These are phyloP conservation scores for Fraxinus greggii DNA, from an alignment of 305 asterid species.

Conservation along the genomic window DNA sequence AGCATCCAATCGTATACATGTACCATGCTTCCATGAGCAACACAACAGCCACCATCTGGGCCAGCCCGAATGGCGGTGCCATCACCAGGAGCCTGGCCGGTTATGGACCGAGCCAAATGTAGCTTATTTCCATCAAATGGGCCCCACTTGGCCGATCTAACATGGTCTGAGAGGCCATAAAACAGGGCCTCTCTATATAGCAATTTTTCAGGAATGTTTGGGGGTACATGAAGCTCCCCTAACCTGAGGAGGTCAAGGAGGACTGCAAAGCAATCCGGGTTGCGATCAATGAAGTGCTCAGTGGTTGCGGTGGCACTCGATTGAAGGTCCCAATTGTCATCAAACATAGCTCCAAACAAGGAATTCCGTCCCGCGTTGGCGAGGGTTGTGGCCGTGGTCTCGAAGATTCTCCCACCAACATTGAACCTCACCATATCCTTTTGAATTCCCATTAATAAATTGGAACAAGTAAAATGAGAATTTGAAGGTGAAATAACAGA, in stretches of 20 bases:
- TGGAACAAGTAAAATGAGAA: not conserved
- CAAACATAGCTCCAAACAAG: conserved; percentile 82
- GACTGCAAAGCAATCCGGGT: conserved; percentile 76
- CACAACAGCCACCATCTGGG: conserved; percentile 91
- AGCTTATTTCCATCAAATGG: conserved; percentile 77
- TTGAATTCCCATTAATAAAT: conserved; percentile 66
- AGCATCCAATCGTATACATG: conserved; percentile 96
- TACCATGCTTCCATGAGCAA: conserved; percentile 89
- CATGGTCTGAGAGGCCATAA: conserved; percentile 74
- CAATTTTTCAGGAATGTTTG: conserved; percentile 60
- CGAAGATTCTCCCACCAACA: conserved; percentile 78
- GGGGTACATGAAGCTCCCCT: conserved; percentile 73
- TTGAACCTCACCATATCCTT: conserved; percentile 70
- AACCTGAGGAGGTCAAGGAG: conserved; percentile 84
- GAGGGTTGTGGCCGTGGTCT: conserved; percentile 76
- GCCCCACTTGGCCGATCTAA: conserved; percentile 81
- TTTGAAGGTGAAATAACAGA: conserved; percentile 10
- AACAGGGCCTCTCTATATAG: conserved; percentile 71
- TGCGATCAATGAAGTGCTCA: conserved; percentile 84
- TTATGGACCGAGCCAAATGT: conserved; percentile 40
- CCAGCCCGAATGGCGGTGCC: conserved; percentile 91
- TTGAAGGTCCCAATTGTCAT: conserved; percentile 69
- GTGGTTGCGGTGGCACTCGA: conserved; percentile 30
- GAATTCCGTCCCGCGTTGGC: conserved; percentile 90
- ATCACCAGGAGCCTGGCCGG: conserved; percentile 81